Conservation (phyloP, 768 basidiomycete genomes). For the Kwoniella sp. region DNA sequence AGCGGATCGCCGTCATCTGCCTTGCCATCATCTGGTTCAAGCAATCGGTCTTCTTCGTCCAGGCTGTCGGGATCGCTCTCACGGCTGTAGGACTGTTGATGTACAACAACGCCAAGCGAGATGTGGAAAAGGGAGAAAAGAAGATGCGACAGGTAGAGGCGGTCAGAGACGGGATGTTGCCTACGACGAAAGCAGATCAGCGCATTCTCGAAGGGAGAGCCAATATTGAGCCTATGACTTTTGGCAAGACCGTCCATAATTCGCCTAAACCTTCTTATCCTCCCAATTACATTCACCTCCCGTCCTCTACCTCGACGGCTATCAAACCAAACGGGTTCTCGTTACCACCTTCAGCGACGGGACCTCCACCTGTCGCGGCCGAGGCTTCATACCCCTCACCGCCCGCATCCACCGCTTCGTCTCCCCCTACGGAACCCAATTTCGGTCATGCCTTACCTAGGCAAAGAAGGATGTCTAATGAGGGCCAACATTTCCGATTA, state of each 20-base stretch:
- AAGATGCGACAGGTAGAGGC: constrained; percentile 65
- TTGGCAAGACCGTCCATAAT: constrained; percentile 26
- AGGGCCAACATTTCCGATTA: constrained; percentile 18
- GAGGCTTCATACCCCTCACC: constrained; percentile 39
- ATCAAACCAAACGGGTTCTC: constrained; percentile 19
- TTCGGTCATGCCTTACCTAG: constrained; percentile 6
- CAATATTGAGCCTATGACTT: constrained; percentile 6
- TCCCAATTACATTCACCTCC: constrained; percentile 15
- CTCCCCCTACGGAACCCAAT: constrained; percentile 33
- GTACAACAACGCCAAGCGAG: constrained; percentile 92
- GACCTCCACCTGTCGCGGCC: constrained; percentile 1
- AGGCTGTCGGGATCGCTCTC: constrained; percentile 84
- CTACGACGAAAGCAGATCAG: constrained; percentile 45
- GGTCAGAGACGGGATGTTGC: constrained; percentile 53
- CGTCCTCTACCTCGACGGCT: constrained; percentile 29
- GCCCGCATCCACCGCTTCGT: constrained; percentile 30
- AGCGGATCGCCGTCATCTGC: constrained; percentile 96
- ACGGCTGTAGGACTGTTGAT: constrained; percentile 90
- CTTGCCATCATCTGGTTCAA: constrained; percentile 97
- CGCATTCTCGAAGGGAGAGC: constrained; percentile 33
- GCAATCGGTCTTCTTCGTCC: constrained; percentile 78
- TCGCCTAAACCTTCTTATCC: constrained; percentile 45
- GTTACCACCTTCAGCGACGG: constrained; percentile 6
- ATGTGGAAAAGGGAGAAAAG: constrained; percentile 91
- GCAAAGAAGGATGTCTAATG: constrained; percentile 22